These are phyloP conservation scores for Trichoderma sp. DNA, from an alignment of 2,329 filamentous ascomycete genomes.

Conservation along the genomic window DNA sequence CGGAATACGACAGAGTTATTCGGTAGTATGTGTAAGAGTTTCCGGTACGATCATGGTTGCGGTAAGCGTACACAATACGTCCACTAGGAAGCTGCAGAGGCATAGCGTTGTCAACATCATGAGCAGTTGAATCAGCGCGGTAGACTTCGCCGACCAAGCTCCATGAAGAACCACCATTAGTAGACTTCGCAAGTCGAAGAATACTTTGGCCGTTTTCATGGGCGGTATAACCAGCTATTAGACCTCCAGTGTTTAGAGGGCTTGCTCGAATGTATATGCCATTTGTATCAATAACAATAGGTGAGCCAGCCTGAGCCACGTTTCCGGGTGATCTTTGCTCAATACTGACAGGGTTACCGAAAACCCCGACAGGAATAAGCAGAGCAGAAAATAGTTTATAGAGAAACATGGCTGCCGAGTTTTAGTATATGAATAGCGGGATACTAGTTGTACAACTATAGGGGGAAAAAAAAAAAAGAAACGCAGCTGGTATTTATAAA, in stretches of 20 bases:
- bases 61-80: constrained; percentile 41
- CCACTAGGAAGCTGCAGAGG: constrained; percentile 40
- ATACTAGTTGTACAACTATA: background rate
- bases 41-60: constrained; percentile 38
- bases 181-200: constrained; percentile 1
- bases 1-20: constrained; percentile 46
- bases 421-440: background rate
- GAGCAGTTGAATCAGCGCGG: background rate
- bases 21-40: constrained; percentile 40
- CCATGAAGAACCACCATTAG: background rate
- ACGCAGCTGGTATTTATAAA: background rate
- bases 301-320: background rate
- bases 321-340: background rate
- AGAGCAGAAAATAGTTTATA: background rate
- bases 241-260: background rate
- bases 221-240: background rate
- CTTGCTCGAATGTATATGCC: background rate
- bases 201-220: background rate
- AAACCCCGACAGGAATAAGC: background rate
- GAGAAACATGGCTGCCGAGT: background rate
- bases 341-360: background rate
- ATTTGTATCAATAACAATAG: constrained; percentile 2
- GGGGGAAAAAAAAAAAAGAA: background rate
- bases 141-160: constrained; percentile 12
- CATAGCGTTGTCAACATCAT: constrained; percentile 36